These are phyloP conservation scores for Gyrodon lividus DNA, from an alignment of 768 basidiomycete genomes.

Conservation along the genomic window DNA sequence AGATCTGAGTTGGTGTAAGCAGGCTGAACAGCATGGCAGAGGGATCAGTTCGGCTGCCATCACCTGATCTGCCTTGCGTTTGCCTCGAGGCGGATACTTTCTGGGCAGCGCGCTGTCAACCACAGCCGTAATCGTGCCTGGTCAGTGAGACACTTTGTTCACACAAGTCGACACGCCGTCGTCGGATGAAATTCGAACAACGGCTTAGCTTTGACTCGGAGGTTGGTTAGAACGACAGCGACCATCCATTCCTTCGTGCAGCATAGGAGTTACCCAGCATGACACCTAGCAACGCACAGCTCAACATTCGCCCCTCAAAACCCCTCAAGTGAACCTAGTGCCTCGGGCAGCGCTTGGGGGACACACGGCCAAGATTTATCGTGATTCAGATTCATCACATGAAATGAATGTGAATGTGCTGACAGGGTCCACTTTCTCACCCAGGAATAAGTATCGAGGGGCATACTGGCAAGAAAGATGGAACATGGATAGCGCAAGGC, in stretches of 20 bases:
- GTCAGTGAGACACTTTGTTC: not conserved
- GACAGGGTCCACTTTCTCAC: conserved; percentile 18
- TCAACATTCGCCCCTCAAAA: not conserved
- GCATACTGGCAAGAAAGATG: not conserved
- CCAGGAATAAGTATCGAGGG: conserved; percentile 5
- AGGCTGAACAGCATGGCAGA: too few relatives aligned
- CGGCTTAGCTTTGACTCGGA: not conserved
- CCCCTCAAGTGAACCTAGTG: too few relatives aligned
- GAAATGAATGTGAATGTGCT: conserved; percentile 13
- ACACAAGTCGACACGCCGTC: not conserved
- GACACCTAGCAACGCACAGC: not conserved
- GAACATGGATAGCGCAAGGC: not conserved
- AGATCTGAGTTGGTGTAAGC: not conserved
- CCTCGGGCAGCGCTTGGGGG: not conserved
- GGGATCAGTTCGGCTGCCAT: conserved; percentile 2
- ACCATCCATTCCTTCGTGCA: not conserved
- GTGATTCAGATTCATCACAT: conserved; percentile 3
- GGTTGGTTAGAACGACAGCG: not conserved
- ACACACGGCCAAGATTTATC: not conserved
- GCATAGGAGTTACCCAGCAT: not conserved
- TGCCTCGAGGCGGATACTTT: conserved; percentile 27
- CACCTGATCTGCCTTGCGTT: conserved; percentile 18
- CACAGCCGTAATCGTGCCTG: conserved; percentile 3
- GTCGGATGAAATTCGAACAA: too few relatives aligned
- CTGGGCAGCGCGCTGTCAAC: not conserved